Evolutionary conservation across 1,284 basidiomycete genomes (phyloP).

Genomic region (Tremellales sp.): DNA sequence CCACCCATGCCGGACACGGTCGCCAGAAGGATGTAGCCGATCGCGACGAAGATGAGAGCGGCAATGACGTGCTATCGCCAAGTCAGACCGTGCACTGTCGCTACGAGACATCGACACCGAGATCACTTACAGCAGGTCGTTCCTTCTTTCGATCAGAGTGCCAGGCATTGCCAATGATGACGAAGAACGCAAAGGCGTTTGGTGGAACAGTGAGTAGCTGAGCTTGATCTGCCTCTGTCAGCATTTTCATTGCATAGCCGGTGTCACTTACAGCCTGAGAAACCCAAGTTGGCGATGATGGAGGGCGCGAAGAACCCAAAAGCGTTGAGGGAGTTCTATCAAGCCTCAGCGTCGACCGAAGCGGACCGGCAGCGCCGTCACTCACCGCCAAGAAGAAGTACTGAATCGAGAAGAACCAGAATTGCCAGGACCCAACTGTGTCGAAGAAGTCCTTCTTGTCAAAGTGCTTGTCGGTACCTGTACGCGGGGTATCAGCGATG

Average conservation of each 20-base stretch:
- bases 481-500: constrained; percentile 55
- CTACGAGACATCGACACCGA: constrained; percentile 1
- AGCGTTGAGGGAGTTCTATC: constrained; percentile 18
- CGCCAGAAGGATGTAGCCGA: constrained; percentile 33
- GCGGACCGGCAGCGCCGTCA: constrained; percentile 37
- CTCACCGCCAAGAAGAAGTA: constrained; percentile 69
- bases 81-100: background rate
- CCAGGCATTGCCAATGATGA: constrained; percentile 59
- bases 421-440: constrained; percentile 28
- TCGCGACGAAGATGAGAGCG: constrained; percentile 20
- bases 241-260: background rate
- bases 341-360: constrained; percentile 4
- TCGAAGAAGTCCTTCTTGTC: constrained; percentile 24
- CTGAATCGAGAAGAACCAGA: constrained; percentile 44
- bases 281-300: constrained; percentile 60
- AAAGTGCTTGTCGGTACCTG: constrained; percentile 39
- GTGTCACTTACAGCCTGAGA: constrained; percentile 35
- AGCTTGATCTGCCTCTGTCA: constrained; percentile 39
- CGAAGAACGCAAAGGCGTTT: constrained; percentile 63
- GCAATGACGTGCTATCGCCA: constrained; percentile 20
- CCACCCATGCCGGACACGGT: constrained; percentile 21
- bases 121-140: constrained; percentile 13
- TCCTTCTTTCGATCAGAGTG: constrained; percentile 58
- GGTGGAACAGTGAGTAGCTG: constrained; percentile 68
- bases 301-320: constrained; percentile 64